phyloP scores from a whole-genome alignment of 768 basidiomycete species.

The Mycena sanguinolenta region DNA sequence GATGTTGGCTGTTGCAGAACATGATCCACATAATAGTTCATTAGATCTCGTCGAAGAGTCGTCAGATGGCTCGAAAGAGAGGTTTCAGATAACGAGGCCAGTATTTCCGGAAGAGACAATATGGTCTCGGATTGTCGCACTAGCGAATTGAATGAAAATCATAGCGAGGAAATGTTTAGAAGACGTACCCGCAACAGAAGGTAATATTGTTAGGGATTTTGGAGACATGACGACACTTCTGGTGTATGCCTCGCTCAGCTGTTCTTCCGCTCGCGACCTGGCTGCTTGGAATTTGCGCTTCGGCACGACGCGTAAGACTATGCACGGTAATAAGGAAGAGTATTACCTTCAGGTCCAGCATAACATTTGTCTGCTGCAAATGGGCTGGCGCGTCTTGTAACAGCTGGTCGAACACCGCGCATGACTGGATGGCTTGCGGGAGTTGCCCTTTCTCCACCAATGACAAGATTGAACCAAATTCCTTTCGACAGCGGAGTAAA shows the following conservation, averaged over 20 bases:
- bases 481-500: conserved; percentile 64
- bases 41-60: conserved; percentile 76
- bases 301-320: conserved; percentile 12
- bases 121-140: conserved; percentile 69
- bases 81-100: conserved; percentile 69
- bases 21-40: conserved; percentile 69
- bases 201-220: conserved; percentile 62
- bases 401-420: conserved; percentile 55
- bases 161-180: neutral
- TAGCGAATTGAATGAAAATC: conserved; percentile 43
- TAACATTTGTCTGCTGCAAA: conserved; percentile 64
- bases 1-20: conserved; percentile 67
- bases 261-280: conserved; percentile 75
- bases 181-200: conserved; percentile 61
- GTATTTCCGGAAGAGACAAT: conserved; percentile 65
- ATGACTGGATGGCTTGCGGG: conserved; percentile 70
- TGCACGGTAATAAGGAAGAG: conserved; percentile 9
- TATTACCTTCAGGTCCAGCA: conserved; percentile 70
- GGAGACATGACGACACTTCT: conserved; percentile 68
- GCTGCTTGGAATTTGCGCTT: conserved; percentile 70
- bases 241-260: conserved; percentile 76
- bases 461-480: conserved; percentile 57
- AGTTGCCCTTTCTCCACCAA: conserved; percentile 71
- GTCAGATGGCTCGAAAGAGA: conserved; percentile 69
- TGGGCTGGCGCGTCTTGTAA: conserved; percentile 64